Evolutionary conservation across 2,329 filamentous ascomycete genomes (phyloP).

Genomic region (Calonectria hongkongensis): DNA sequence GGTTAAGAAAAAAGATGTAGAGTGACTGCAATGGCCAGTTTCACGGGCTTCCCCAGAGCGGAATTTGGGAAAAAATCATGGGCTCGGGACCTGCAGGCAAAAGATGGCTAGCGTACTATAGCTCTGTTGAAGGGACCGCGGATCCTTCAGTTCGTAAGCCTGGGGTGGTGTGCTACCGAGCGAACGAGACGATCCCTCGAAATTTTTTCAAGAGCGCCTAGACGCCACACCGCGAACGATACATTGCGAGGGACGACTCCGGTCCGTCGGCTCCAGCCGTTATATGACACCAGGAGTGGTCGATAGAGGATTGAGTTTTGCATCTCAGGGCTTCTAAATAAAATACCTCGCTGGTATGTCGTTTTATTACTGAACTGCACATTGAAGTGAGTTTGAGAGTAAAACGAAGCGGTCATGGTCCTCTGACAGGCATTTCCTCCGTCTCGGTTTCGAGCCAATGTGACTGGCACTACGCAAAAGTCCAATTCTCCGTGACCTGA

Average conservation of each 20-base stretch:
- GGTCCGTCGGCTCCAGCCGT: constrained; percentile 33
- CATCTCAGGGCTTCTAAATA: background rate
- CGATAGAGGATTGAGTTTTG: constrained; percentile 1
- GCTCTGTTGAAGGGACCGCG: background rate
- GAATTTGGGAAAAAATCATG: background rate
- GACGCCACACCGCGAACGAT: constrained; percentile 28
- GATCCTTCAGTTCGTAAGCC: constrained; percentile 26
- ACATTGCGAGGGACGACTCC: background rate
- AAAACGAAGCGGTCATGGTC: background rate
- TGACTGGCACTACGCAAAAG: background rate
- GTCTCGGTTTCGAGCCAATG: background rate
- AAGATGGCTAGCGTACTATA: constrained; percentile 23
- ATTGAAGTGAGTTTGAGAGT: background rate
- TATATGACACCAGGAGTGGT: background rate
- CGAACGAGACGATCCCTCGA: constrained; percentile 12
- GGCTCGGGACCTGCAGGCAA: constrained; percentile 9
- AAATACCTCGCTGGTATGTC: background rate
- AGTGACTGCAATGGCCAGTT: constrained; percentile 3
- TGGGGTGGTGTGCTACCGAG: constrained; percentile 24
- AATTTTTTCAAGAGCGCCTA: constrained; percentile 1
- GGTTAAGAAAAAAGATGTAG: background rate
- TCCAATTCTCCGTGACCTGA: background rate
- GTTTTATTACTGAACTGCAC: background rate
- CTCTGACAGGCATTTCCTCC: background rate
- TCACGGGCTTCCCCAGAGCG: background rate